Evolutionary conservation across 169 alveolate species (phyloP).

Genomic region (Eimeria necatrix): DNA sequence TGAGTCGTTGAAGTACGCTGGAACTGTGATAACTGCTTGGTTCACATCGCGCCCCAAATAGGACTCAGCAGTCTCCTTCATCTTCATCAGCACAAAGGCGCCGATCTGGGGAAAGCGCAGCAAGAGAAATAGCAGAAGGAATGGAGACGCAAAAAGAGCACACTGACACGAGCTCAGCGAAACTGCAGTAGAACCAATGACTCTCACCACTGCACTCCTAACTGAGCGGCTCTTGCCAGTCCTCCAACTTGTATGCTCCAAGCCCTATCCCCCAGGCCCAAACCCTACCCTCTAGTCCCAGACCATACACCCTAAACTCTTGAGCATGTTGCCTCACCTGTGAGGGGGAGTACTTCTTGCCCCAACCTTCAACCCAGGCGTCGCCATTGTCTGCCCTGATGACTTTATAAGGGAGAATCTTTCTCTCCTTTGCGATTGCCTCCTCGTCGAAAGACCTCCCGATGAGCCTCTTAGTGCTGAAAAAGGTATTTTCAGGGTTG

Average conservation of each 20-base stretch:
- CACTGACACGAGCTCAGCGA: not conserved
- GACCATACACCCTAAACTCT: not conserved
- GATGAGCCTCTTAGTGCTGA: conserved; percentile 98
- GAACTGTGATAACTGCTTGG: conserved; percentile 99
- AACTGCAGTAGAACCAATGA: not conserved
- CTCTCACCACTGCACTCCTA: not conserved
- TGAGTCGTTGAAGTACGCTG: conserved; percentile 99
- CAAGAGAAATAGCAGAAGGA: not conserved
- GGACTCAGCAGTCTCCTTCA: conserved; percentile 98
- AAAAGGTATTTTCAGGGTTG: conserved; percentile 96
- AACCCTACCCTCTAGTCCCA: not conserved
- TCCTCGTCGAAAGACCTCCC: conserved; percentile 97
- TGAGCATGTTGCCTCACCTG: conserved; percentile 85
- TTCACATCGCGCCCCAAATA: conserved; percentile 96
- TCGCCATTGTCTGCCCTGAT: conserved; percentile 98
- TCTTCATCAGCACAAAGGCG: conserved; percentile 97
- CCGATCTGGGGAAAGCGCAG: conserved; percentile 90
- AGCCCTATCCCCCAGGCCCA: not conserved
- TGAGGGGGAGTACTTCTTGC: conserved; percentile 97
- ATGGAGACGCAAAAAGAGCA: not conserved
- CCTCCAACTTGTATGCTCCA: not conserved
- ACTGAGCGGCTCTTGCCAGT: not conserved
- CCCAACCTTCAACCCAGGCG: conserved; percentile 98
- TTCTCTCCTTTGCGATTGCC: conserved; percentile 97
- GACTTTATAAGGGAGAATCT: conserved; percentile 97